Evolutionary conservation across 352 stramenopile species (phyloP).

Genomic region (Phytophthora ohioensis): DNA sequence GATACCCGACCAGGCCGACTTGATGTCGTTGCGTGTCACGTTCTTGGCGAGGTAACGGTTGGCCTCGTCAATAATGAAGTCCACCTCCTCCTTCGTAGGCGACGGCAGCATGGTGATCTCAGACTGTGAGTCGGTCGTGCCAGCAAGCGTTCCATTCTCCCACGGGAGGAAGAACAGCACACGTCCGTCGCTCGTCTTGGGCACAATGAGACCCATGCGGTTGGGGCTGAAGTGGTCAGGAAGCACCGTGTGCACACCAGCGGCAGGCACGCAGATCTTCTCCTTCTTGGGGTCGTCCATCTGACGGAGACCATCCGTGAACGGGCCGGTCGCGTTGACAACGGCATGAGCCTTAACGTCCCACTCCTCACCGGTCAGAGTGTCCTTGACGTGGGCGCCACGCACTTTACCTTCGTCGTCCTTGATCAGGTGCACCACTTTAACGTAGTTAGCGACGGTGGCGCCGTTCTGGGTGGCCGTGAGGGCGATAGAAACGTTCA

Average conservation of each 20-base stretch:
- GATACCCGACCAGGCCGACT: slow-evolving; percentile 96
- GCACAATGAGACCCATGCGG: slow-evolving; percentile 96
- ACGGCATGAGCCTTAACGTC: slow-evolving; percentile 90
- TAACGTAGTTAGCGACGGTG: slow-evolving; percentile 92
- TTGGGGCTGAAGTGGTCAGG: slow-evolving; percentile 96
- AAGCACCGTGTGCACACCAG: slow-evolving; percentile 95
- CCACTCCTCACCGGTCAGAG: slow-evolving; percentile 90
- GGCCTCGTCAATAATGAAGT: slow-evolving; percentile 95
- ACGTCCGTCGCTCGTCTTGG: slow-evolving; percentile 95
- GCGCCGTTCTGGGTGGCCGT: slow-evolving; percentile 95
- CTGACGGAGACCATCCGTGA: slow-evolving; percentile 90
- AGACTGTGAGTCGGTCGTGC: slow-evolving; percentile 94
- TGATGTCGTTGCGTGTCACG: slow-evolving; percentile 93
- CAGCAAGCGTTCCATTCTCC: slow-evolving; percentile 93
- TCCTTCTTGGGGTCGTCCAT: slow-evolving; percentile 93
- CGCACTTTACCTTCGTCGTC: slow-evolving; percentile 85
- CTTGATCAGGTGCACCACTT: slow-evolving; percentile 89
- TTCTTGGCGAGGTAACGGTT: slow-evolving; percentile 92
- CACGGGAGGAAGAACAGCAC: slow-evolving; percentile 97
- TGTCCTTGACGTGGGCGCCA: slow-evolving; percentile 92
- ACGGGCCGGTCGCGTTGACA: slow-evolving; percentile 96
- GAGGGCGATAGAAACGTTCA: slow-evolving; percentile 95
- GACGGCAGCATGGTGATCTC: slow-evolving; percentile 96
- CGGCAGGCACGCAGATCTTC: slow-evolving; percentile 94
- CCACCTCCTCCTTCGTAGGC: slow-evolving; percentile 92